Conservation (phyloP, 108 stramenopile genomes). For the Cyclotella cryptica region DNA sequence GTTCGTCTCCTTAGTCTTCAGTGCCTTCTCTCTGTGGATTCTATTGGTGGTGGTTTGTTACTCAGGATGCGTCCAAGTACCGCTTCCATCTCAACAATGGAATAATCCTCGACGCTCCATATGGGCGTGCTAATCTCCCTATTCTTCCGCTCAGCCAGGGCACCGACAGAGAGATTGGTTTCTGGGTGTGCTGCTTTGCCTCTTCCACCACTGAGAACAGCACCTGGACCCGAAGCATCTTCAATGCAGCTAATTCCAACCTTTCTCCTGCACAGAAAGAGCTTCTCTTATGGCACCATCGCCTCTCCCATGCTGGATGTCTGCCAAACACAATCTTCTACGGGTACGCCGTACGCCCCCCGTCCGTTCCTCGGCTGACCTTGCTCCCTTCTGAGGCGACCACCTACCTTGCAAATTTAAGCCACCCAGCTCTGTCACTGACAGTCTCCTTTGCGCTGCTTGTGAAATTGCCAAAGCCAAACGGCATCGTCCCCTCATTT, state of each 20-base stretch:
- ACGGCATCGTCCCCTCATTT: not conserved
- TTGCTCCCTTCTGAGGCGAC: not conserved
- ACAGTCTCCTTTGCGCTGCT: too few species aligned
- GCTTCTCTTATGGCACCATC: not conserved
- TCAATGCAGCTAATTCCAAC: not conserved
- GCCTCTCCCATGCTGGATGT: not conserved
- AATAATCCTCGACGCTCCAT: too few species aligned
- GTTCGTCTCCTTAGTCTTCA: constrained; percentile 19
- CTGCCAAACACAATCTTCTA: not conserved
- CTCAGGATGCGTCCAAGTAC: not conserved
- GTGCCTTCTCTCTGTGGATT: not conserved
- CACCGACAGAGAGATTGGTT: too few species aligned
- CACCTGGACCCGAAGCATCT: not conserved
- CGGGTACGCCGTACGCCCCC: not conserved
- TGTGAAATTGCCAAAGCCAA: not conserved
- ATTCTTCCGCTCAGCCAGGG: too few species aligned
- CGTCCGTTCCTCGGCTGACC: not conserved
- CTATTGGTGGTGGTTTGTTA: not conserved
- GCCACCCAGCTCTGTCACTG: too few species aligned
- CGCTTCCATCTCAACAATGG: too few species aligned
- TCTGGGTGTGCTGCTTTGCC: not conserved
- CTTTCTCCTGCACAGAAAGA: not conserved
- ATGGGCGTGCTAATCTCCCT: too few species aligned
- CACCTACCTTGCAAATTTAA: too few species aligned
- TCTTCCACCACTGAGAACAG: not conserved